A percentile compares a stretch with the other conserved stretches of the same genome.
These are phyloP conservation scores for Arabidopsis arenosa DNA, from an alignment of 345 rosid species.

Conservation along the genomic window DNA sequence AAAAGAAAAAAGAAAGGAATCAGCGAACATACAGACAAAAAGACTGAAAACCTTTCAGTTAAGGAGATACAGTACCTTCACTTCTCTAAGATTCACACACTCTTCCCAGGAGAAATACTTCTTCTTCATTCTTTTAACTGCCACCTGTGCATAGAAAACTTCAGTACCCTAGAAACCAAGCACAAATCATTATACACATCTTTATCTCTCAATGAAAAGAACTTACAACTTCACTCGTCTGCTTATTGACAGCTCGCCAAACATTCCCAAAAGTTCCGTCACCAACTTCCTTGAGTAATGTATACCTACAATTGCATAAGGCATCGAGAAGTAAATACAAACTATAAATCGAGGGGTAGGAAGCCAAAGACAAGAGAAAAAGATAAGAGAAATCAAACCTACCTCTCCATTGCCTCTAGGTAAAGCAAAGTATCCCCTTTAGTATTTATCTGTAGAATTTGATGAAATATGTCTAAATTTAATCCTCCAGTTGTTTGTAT, in stretches of 20 bases:
- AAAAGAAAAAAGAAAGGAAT: conserved; percentile 28
- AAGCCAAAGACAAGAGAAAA: conserved; percentile 10
- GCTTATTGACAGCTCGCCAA: conserved; percentile 81
- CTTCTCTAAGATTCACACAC: conserved; percentile 92
- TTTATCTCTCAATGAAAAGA: not conserved
- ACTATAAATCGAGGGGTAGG: not conserved
- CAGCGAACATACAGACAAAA: conserved; percentile 14
- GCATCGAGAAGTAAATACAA: conserved; percentile 7
- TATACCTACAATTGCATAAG: conserved; percentile 61
- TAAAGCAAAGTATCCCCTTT: conserved; percentile 55
- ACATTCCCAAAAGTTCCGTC: conserved; percentile 98
- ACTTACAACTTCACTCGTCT: conserved; percentile 91
- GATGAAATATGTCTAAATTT: conserved; percentile 50
- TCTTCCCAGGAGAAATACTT: conserved; percentile 95
- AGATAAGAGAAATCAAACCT: conserved; percentile 31
- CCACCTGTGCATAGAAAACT: conserved; percentile 63
- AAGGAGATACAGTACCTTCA: conserved; percentile 64
- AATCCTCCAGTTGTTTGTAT: conserved; percentile 40
- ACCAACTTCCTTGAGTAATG: conserved; percentile 87
- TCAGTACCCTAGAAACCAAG: conserved; percentile 15
- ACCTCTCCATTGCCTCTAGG: conserved; percentile 82
- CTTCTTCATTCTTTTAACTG: conserved; percentile 96
- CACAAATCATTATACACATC: not conserved
- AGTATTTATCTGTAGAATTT: conserved; percentile 50
- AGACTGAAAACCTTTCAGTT: not conserved